phyloP scores from a whole-genome alignment of 805 yeast genomes.

The Schizosaccharomyces cryophilus region DNA sequence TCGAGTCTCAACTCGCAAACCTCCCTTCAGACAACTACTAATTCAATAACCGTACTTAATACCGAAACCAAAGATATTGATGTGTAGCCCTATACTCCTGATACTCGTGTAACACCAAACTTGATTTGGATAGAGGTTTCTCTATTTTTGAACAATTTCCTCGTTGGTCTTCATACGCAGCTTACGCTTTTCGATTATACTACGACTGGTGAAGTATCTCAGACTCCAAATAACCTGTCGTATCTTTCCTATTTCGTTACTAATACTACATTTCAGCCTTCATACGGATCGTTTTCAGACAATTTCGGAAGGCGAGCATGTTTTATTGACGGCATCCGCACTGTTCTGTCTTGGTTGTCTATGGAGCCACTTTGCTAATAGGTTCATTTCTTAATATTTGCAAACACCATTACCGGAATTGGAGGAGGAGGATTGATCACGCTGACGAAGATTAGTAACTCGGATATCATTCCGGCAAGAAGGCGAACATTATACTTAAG shows the following conservation, averaged over 20 bases:
- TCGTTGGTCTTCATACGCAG: constrained; percentile 26
- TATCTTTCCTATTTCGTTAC: constrained; percentile 47
- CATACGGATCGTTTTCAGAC: constrained; percentile 42
- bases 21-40: too few species aligned
- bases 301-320: constrained; percentile 16
- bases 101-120: background rate
- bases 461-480: constrained; percentile 42
- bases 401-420: constrained; percentile 28
- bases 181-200: too few species aligned
- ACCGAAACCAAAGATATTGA: too few species aligned
- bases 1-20: too few species aligned
- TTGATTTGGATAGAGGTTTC: constrained; percentile 7
- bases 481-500: constrained; percentile 41
- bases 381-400: constrained; percentile 8
- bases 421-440: constrained; percentile 59
- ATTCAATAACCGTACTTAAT: too few species aligned
- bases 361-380: constrained; percentile 9
- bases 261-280: constrained; percentile 41
- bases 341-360: constrained; percentile 8
- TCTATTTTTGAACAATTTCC: constrained; percentile 17
- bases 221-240: constrained; percentile 24
- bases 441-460: constrained; percentile 38
- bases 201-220: constrained; percentile 26
- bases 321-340: constrained; percentile 15
- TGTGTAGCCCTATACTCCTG: too few species aligned